Base-by-base conservation (phyloP, 768 basidiomycete genomes). In the Cystoderma amianthinum region DNA sequence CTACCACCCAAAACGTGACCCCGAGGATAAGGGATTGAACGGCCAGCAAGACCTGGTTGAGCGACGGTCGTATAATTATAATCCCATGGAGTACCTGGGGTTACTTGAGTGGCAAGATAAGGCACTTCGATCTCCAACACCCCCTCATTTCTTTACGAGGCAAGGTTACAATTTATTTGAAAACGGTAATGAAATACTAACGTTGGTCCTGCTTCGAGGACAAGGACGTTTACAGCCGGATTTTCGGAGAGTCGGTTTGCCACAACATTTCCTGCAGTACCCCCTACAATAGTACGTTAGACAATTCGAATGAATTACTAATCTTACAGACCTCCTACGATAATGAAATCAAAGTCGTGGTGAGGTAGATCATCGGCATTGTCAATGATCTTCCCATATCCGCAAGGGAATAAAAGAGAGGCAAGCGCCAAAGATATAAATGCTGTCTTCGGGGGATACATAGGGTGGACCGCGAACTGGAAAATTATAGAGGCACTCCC, bases 181-280 rank as follows among this genome's bases (percentile, higher is more conserved):
- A n/a, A n/a, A n/a, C n/a, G n/a, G n/a, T n/a, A n/a, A n/a, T n/a
- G n/a, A 42, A 16, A 38, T 6, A 28, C 39, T 28, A 12, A 40
- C 39, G 39, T 30, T 5, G 30, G 24, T 10, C 41, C 41, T 4
- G 41, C 41, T 42, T 42, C 41, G 7, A 42, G 30, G 32, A 42
- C 9, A 9, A 42, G 32, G 6, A 42, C 41, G 4, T 32, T 16
- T 28, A 42, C 32, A 4, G 32, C 28, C 6, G 41, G 41, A 23
- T 42, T 42, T 18, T 42, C 41, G 13, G 41, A 28, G 13, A 42
- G 41, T 22, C 41, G 30, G 20, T 42, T 42, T 15, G 41, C 41
- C 9, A 42, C 19, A 12, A 35, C 41, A 23, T 35, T 42, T 4
- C 41, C 41, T 5, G 41, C 41, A 6, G 41, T 42, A 10, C 41